These are phyloP conservation scores for Pseudozyma sp. DNA, from an alignment of 1,284 basidiomycete species.

Conservation along the genomic window DNA sequence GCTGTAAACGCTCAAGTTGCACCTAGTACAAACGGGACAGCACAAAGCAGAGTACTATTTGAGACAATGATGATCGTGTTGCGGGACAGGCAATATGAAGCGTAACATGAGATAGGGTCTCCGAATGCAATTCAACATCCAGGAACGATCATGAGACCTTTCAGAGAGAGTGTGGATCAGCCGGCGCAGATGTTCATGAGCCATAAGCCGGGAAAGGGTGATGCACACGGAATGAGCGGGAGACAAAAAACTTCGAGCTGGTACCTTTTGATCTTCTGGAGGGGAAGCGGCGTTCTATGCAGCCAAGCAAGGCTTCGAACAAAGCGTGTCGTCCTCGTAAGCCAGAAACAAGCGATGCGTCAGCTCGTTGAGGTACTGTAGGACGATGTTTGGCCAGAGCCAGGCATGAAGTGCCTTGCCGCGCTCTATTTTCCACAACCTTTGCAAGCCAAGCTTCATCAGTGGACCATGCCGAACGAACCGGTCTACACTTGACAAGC, in stretches of 20 bases:
- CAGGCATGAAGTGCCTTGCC: too few species aligned
- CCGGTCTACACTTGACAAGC: too few species aligned
- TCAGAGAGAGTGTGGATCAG: not conserved
- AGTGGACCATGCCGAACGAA: too few species aligned
- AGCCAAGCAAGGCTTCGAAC: slow-evolving; percentile 25
- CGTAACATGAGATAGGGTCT: not conserved
- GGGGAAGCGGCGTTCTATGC: slow-evolving; percentile 22
- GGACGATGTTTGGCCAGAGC: too few species aligned
- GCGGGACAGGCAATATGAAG: not conserved
- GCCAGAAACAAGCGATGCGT: too few species aligned
- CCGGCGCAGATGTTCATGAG: not conserved
- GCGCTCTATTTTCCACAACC: too few species aligned
- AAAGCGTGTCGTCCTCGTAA: not conserved
- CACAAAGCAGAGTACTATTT: too few species aligned
- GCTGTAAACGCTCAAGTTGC: too few species aligned
- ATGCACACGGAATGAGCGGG: not conserved
- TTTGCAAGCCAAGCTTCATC: too few species aligned
- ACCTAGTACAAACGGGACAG: too few species aligned
- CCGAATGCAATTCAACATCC: slow-evolving; percentile 8
- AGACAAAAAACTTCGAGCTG: slow-evolving; percentile 27
- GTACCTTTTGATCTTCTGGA: slow-evolving; percentile 12
- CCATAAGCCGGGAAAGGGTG: slow-evolving; percentile 6
- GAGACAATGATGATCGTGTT: too few species aligned
- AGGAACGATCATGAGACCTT: slow-evolving; percentile 2
- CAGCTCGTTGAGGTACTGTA: too few species aligned